phyloP scores from a whole-genome alignment of 75 land plant species.

The Cunninghamia lanceolata region DNA sequence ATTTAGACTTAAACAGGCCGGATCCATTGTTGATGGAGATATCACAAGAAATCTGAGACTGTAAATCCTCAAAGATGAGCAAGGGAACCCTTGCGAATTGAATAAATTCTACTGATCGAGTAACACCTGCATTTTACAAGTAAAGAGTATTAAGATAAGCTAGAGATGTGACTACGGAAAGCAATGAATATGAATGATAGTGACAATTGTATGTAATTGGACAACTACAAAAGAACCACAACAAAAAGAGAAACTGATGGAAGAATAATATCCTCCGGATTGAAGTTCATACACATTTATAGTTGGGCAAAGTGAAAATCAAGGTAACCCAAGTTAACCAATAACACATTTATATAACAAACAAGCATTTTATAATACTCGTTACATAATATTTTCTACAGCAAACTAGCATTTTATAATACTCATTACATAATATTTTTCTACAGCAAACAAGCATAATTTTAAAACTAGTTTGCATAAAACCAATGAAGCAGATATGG shows the following conservation, averaged over 20 bases:
- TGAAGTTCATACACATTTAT: neutral
- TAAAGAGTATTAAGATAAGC: slow-evolving; percentile 4
- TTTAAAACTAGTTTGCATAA: neutral
- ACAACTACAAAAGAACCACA: neutral
- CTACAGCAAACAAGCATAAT: too few relatives aligned
- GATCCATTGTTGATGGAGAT: slow-evolving; percentile 66
- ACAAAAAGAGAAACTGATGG: neutral
- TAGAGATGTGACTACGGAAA: neutral
- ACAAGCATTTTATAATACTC: neutral
- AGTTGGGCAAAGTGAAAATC: neutral
- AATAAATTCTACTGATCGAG: slow-evolving; percentile 34
- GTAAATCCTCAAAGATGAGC: slow-evolving; percentile 44
- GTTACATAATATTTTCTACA: neutral
- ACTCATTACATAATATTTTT: too few relatives aligned
- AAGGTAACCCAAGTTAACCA: neutral
- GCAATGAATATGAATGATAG: neutral
- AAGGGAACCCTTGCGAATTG: slow-evolving; percentile 78
- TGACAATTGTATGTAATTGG: slow-evolving; percentile 1
- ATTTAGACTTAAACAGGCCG: slow-evolving; percentile 67
- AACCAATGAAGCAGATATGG: too few relatives aligned
- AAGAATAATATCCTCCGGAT: neutral
- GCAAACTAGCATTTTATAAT: neutral
- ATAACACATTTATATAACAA: neutral
- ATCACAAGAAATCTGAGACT: slow-evolving; percentile 66
- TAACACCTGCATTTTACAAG: slow-evolving; percentile 46